Conservation (phyloP, 768 basidiomycete species). For the Mycena venus region DNA sequence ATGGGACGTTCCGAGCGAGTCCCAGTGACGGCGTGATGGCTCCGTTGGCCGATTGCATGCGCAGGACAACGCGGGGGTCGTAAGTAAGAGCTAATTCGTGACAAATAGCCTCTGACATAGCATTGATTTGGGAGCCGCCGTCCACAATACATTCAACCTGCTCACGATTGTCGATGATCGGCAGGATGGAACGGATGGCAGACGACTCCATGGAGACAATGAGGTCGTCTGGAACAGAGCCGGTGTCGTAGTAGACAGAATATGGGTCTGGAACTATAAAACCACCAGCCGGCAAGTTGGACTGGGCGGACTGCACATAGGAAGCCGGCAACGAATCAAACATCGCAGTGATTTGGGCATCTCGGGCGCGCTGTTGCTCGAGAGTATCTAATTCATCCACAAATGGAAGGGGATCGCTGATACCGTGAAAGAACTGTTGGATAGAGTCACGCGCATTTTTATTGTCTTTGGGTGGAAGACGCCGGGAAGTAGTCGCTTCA, state of each 20-base stretch:
- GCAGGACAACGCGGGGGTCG: background rate
- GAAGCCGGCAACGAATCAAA: constrained; percentile 2
- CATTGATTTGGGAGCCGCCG: constrained; percentile 35
- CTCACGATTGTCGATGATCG: constrained; percentile 3
- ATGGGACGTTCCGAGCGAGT: too few species aligned
- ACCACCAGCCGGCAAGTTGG: background rate
- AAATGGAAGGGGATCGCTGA: background rate
- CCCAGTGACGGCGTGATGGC: too few species aligned
- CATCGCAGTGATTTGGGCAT: background rate
- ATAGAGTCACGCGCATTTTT: background rate
- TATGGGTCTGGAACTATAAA: constrained; percentile 9
- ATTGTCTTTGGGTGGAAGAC: constrained; percentile 4
- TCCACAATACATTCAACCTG: constrained; percentile 34
- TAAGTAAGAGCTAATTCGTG: constrained; percentile 6
- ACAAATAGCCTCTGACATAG: too few species aligned
- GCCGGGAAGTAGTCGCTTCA: constrained; percentile 31
- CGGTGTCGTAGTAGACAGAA: too few species aligned
- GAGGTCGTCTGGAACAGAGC: too few species aligned
- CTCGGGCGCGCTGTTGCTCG: background rate
- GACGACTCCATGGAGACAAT: too few species aligned
- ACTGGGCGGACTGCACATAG: background rate
- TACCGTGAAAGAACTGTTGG: background rate
- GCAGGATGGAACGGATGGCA: too few species aligned
- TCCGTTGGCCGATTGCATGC: constrained; percentile 18
- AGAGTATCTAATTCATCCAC: background rate